phyloP scores from a whole-genome alignment of 768 basidiomycete species.

The Suillus spraguei region DNA sequence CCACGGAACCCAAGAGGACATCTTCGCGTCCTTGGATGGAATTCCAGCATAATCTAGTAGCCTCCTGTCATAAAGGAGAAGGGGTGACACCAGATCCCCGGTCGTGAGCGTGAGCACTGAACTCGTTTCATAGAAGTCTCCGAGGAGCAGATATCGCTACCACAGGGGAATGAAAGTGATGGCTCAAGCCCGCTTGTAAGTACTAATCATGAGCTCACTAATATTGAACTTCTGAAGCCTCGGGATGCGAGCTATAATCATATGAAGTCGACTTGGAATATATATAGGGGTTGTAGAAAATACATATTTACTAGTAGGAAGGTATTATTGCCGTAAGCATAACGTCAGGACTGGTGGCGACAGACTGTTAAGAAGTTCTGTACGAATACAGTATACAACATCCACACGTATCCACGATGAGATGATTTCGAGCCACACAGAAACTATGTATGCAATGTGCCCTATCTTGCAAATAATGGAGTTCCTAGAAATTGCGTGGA shows the following conservation, averaged over 20 bases:
- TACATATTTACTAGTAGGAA: background rate
- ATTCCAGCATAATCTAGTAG: constrained; percentile 11
- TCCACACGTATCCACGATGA: background rate
- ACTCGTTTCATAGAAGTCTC: constrained; percentile 11
- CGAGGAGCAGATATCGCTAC: constrained; percentile 12
- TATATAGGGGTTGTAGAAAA: background rate
- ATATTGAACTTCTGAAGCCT: background rate
- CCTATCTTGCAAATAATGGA: background rate
- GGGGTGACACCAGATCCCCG: constrained; percentile 13
- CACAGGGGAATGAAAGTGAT: background rate
- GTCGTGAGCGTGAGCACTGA: constrained; percentile 13
- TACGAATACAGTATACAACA: background rate
- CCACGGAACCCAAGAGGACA: background rate
- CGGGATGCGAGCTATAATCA: background rate
- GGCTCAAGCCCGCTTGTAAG: background rate
- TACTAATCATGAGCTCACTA: background rate
- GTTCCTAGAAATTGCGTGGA: background rate
- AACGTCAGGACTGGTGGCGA: background rate
- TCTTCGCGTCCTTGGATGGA: constrained; percentile 24
- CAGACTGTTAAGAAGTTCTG: background rate
- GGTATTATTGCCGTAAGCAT: background rate
- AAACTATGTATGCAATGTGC: background rate
- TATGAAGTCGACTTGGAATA: background rate
- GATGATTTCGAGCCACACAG: background rate
- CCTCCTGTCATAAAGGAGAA: constrained; percentile 10